Evolutionary conservation across 495 filamentous ascomycete species (phyloP).

Genomic region (Lentithecium fluviatile): DNA sequence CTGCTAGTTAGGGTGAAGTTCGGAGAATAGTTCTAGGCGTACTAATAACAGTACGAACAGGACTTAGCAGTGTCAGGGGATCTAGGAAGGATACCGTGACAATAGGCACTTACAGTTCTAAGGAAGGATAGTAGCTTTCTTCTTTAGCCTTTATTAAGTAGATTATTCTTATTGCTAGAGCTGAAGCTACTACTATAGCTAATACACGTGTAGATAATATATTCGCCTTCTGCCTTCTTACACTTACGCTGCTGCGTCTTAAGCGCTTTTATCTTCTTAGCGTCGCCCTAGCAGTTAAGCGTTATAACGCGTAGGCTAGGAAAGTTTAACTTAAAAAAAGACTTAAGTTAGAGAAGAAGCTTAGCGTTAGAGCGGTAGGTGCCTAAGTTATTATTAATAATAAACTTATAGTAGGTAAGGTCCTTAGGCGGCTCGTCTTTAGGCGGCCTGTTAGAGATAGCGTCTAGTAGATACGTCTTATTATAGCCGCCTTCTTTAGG

Average conservation of each 20-base stretch:
- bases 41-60: too few relatives aligned
- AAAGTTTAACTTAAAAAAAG: constrained; percentile 68
- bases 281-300: constrained; percentile 65
- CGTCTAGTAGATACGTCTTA: constrained; percentile 41
- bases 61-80: too few relatives aligned
- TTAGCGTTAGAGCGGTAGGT: constrained; percentile 85
- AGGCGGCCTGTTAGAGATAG: constrained; percentile 44
- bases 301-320: constrained; percentile 69
- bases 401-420: constrained; percentile 72
- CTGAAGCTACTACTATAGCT: constrained; percentile 56
- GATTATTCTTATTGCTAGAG: constrained; percentile 71
- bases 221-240: constrained; percentile 61
- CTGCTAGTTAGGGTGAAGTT: too few relatives aligned
- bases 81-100: too few relatives aligned
- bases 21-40: too few relatives aligned
- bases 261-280: constrained; percentile 59
- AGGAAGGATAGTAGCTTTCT: too few relatives aligned
- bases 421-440: constrained; percentile 49
- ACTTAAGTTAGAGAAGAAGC: constrained; percentile 64
- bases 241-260: constrained; percentile 62
- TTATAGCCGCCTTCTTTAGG: constrained; percentile 31
- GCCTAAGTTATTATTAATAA: constrained; percentile 93
- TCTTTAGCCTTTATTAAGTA: too few relatives aligned
- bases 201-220: constrained; percentile 66
- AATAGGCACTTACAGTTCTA: too few relatives aligned